A percentile compares a stretch with the other conserved stretches of the same genome.
Evolutionary conservation across 2,329 filamentous ascomycete species (phyloP).

Genomic region (Venturia asperata): DNA sequence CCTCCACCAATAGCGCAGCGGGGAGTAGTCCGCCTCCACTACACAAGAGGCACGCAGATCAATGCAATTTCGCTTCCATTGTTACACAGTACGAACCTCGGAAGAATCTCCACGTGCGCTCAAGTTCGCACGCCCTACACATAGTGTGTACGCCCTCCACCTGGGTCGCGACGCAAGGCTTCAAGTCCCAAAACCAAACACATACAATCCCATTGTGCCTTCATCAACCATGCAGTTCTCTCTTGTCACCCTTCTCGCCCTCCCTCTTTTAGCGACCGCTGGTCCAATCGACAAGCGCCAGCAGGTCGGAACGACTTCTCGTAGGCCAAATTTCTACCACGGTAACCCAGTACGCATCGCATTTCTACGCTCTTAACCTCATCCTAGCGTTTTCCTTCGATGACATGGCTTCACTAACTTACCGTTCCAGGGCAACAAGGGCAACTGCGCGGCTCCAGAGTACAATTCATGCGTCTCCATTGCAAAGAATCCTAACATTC

Average conservation of each 20-base stretch:
- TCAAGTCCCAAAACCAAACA: background rate
- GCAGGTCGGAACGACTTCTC: too few relatives aligned
- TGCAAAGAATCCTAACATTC: background rate
- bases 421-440: background rate
- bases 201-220: background rate
- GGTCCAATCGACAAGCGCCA: background rate
- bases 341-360: background rate
- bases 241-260: background rate
- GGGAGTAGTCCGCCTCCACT: background rate
- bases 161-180: too few relatives aligned
- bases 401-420: too few relatives aligned
- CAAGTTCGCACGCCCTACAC: too few relatives aligned
- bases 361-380: background rate
- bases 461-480: background rate
- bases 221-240: background rate
- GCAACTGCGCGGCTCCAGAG: background rate
- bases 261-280: background rate
- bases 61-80: background rate
- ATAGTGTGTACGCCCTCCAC: too few relatives aligned
- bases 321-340: background rate
- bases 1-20: background rate
- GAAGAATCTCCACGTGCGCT: too few relatives aligned
- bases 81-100: background rate
- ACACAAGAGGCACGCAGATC: background rate
- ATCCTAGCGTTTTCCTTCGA: too few relatives aligned